These are phyloP conservation scores for Cavenderia fasciculata DNA, from an alignment of 78 protist genomes.

Conservation along the genomic window DNA sequence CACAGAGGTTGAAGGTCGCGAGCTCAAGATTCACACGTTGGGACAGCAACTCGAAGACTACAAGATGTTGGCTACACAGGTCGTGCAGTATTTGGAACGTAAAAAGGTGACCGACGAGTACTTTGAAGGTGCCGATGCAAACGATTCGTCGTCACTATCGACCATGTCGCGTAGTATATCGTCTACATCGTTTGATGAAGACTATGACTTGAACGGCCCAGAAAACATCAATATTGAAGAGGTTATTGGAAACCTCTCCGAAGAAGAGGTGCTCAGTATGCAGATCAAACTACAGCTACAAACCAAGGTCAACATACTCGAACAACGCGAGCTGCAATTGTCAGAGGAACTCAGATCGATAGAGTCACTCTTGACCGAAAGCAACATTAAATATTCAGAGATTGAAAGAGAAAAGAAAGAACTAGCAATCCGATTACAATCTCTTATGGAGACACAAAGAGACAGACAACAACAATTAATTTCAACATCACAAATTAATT, in stretches of 20 bases:
- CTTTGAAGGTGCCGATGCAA: conserved; percentile 20
- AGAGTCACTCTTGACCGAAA: not conserved
- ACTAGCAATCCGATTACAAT: not conserved
- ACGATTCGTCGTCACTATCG: not conserved
- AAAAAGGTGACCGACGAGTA: conserved; percentile 33
- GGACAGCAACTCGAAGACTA: conserved; percentile 31
- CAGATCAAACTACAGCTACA: conserved; percentile 56
- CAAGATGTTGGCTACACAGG: conserved; percentile 25
- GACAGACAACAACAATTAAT: not conserved
- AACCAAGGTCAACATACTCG: conserved; percentile 23
- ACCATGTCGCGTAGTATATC: not conserved
- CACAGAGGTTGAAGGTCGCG: not conserved
- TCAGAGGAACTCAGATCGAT: not conserved
- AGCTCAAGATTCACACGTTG: not conserved
- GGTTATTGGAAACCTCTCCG: conserved; percentile 51
- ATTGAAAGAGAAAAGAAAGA: conserved; percentile 1
- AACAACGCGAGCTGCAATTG: conserved; percentile 29
- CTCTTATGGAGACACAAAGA: not conserved
- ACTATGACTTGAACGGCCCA: not conserved
- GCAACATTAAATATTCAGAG: not conserved
- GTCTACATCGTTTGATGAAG: not conserved
- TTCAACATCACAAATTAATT: not conserved
- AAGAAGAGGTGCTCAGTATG: conserved; percentile 59
- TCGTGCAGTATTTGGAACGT: conserved; percentile 51
- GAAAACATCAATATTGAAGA: conserved; percentile 60